Conservation (phyloP, 1,284 basidiomycete species). For the Moniliella sp. region DNA sequence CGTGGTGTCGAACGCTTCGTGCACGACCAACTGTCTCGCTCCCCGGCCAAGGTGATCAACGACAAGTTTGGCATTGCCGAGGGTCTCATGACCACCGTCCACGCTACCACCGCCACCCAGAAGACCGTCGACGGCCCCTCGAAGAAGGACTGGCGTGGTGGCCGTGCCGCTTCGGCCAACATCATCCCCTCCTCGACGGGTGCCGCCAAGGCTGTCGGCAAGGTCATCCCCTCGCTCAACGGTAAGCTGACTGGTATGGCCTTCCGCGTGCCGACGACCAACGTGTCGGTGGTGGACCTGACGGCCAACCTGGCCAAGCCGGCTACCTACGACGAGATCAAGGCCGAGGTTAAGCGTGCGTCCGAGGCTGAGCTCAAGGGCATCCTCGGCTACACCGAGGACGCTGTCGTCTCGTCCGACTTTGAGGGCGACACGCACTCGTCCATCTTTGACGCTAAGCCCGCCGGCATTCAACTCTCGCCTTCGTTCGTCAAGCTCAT, state of each 20-base stretch:
- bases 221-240: conserved; percentile 89
- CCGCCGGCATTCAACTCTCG: conserved; percentile 87
- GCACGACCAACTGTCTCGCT: conserved; percentile 89
- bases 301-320: conserved; percentile 75
- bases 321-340: conserved; percentile 68
- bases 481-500: conserved; percentile 83
- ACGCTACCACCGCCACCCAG: conserved; percentile 65
- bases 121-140: conserved; percentile 89
- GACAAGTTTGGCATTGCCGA: conserved; percentile 44
- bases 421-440: conserved; percentile 60
- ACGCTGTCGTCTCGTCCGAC: conserved; percentile 79
- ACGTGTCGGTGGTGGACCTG: conserved; percentile 92
- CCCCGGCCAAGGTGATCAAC: conserved; percentile 88
- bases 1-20: conserved; percentile 90
- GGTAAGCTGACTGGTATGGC: conserved; percentile 83
- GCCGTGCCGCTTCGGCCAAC: conserved; percentile 87
- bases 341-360: conserved; percentile 62
- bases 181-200: conserved; percentile 98
- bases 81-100: conserved; percentile 91
- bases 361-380: conserved; percentile 51
- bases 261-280: conserved; percentile 90
- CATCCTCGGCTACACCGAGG: conserved; percentile 83
- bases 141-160: conserved; percentile 50
- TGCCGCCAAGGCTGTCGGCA: conserved; percentile 94
- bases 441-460: conserved; percentile 49